These are phyloP conservation scores for Daldinia bambusicola DNA, from an alignment of 495 filamentous ascomycete genomes.

Conservation along the genomic window DNA sequence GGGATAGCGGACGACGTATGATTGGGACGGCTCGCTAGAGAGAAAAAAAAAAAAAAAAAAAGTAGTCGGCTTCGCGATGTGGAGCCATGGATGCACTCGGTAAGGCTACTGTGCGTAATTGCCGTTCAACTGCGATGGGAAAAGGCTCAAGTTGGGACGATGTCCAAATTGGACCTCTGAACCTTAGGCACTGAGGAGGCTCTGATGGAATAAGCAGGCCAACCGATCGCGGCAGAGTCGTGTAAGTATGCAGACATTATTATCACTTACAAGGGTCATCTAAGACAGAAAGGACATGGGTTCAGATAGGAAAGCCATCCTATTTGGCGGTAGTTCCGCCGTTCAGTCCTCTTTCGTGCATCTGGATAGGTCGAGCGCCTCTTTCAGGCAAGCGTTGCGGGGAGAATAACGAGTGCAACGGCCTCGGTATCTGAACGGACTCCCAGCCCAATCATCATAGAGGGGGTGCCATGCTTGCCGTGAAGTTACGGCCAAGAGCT, in stretches of 20 bases:
- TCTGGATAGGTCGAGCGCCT: slow-evolving; percentile 46
- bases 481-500: slow-evolving; percentile 47
- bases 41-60: neutral
- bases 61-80: slow-evolving; percentile 31
- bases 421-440: slow-evolving; percentile 44
- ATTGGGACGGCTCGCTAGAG: slow-evolving; percentile 36
- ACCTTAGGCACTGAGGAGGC: slow-evolving; percentile 38
- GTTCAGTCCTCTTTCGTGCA: slow-evolving; percentile 33
- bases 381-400: slow-evolving; percentile 47
- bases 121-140: slow-evolving; percentile 32
- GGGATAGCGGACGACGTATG: slow-evolving; percentile 29
- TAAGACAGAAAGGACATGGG: slow-evolving; percentile 39
- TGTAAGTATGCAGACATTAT: slow-evolving; percentile 45
- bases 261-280: slow-evolving; percentile 44
- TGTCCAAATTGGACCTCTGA: slow-evolving; percentile 39
- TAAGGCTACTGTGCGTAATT: slow-evolving; percentile 41
- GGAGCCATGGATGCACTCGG: slow-evolving; percentile 36
- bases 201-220: slow-evolving; percentile 38
- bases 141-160: slow-evolving; percentile 31
- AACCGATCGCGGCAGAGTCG: slow-evolving; percentile 44
- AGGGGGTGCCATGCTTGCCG: slow-evolving; percentile 37
- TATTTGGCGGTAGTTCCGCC: slow-evolving; percentile 42
- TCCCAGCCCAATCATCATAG: slow-evolving; percentile 37
- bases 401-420: slow-evolving; percentile 44
- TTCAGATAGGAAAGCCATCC: slow-evolving; percentile 43